These are phyloP conservation scores for Pyrenochaeta sp. DNA, from an alignment of 2,329 filamentous ascomycete genomes.

Conservation along the genomic window DNA sequence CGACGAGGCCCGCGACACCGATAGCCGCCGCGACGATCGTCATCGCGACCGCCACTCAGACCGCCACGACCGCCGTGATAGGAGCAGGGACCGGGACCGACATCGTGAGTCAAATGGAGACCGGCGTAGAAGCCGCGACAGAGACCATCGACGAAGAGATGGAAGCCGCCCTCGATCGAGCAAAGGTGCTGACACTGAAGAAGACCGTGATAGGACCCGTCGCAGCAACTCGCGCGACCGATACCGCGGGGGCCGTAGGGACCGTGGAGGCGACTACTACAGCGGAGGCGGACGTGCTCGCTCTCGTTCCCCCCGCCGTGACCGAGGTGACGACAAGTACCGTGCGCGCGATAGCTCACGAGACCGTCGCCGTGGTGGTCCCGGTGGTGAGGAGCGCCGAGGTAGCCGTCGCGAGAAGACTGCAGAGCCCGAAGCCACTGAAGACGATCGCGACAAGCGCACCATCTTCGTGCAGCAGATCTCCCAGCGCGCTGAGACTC, in stretches of 20 bases:
- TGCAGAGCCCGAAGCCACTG: constrained; percentile 77
- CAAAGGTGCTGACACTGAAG: constrained; percentile 48
- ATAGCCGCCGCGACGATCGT: constrained; percentile 41
- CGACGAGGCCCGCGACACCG: constrained; percentile 41
- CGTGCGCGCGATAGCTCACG: constrained; percentile 63
- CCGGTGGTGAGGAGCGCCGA: constrained; percentile 56
- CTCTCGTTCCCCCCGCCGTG: constrained; percentile 51
- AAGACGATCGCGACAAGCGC: constrained; percentile 94
- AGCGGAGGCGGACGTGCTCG: constrained; percentile 46
- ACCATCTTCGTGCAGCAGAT: constrained; percentile 99
- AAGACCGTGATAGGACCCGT: constrained; percentile 47
- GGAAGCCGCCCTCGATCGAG: constrained; percentile 42
- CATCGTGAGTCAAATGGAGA: constrained; percentile 44
- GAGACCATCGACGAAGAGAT: constrained; percentile 40
- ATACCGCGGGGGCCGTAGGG: constrained; percentile 36
- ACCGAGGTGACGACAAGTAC: constrained; percentile 46
- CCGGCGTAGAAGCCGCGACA: constrained; percentile 43
- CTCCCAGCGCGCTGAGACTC: constrained; percentile 88
- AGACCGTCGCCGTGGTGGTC: constrained; percentile 44
- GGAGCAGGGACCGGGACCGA: constrained; percentile 39
- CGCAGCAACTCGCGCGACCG: constrained; percentile 41
- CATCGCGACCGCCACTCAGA: constrained; percentile 40
- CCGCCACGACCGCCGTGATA: constrained; percentile 38
- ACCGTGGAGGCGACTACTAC: constrained; percentile 52
- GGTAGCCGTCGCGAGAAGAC: constrained; percentile 52